Percentiles rank a stretch among this genome's conserved stretches.
Conservation (phyloP, 768 basidiomycete genomes). For the Clitopilus passeckerianus region DNA sequence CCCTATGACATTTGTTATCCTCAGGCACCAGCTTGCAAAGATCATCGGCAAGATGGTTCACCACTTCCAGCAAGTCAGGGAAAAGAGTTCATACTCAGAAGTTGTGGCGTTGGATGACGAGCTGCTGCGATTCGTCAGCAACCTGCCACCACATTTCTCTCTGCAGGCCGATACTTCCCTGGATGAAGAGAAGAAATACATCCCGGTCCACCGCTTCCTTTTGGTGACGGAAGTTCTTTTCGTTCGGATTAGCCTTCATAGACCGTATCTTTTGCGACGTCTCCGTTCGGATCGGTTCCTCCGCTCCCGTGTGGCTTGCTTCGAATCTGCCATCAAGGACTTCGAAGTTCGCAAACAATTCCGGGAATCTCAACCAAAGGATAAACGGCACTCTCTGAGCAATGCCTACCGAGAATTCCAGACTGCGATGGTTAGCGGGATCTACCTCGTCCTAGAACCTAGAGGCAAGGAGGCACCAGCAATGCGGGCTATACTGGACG, state of each 20-base stretch:
- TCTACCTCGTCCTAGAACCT: conserved; percentile 79
- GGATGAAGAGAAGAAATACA: conserved; percentile 58
- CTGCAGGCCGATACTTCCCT: conserved; percentile 72
- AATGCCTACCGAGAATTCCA: conserved; percentile 87
- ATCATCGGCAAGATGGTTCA: conserved; percentile 91
- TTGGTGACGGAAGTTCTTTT: conserved; percentile 88
- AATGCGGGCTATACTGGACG: conserved; percentile 79
- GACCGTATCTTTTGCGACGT: conserved; percentile 82
- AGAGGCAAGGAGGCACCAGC: conserved; percentile 59
- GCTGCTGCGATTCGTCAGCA: conserved; percentile 67
- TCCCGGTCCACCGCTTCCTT: conserved; percentile 84
- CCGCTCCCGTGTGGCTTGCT: conserved; percentile 81
- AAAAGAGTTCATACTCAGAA: conserved; percentile 77
- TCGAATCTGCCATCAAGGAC: conserved; percentile 87
- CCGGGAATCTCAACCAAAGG: conserved; percentile 53
- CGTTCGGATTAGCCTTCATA: conserved; percentile 77
- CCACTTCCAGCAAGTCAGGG: conserved; percentile 85
- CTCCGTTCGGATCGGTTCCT: conserved; percentile 76
- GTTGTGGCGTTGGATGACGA: conserved; percentile 82
- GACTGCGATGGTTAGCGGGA: conserved; percentile 85
- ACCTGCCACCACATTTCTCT: conserved; percentile 76
- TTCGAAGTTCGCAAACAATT: conserved; percentile 75
- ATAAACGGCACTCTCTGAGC: conserved; percentile 65
- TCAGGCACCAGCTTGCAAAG: conserved; percentile 74
- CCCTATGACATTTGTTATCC: conserved; percentile 81